Evolutionary conservation across 306 rosid genomes (phyloP).

Genomic region (Geum urbanum): DNA sequence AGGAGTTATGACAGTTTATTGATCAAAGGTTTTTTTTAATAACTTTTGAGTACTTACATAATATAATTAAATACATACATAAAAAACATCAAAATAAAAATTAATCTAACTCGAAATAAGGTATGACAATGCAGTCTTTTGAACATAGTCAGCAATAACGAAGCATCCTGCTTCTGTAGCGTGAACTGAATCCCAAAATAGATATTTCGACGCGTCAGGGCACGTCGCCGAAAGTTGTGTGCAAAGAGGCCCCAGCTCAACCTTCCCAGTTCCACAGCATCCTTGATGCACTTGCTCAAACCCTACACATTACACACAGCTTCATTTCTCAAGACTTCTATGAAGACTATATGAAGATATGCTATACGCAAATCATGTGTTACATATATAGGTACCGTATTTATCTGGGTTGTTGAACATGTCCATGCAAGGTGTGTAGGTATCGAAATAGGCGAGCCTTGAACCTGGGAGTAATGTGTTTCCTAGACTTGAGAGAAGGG

Average conservation of each 20-base stretch:
- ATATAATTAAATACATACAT: no score
- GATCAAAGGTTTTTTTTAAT: no score
- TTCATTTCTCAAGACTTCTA: background rate
- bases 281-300: conserved; percentile 27
- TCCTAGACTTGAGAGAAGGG: conserved; percentile 17
- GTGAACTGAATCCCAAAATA: conserved; percentile 50
- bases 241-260: conserved; percentile 41
- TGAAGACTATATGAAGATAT: no score
- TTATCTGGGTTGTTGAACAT: conserved; percentile 33
- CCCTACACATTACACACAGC: conserved; percentile 19
- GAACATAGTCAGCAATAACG: conserved; percentile 12
- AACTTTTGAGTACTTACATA: no score
- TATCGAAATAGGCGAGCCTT: conserved; percentile 32
- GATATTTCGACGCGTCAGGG: conserved; percentile 30
- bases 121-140: background rate
- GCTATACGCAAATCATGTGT: background rate
- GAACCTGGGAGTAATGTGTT: conserved; percentile 26
- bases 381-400: conserved; percentile 22
- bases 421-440: conserved; percentile 30
- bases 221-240: conserved; percentile 25
- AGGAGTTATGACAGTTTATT: no score
- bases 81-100: no score
- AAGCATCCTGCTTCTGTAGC: conserved; percentile 30
- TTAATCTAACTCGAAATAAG: background rate
- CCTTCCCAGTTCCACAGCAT: conserved; percentile 52